Evolutionary conservation across 2,329 filamentous ascomycete species (phyloP), one percentile per base, ranked within the genome.

Genomic region (Monilinia vaccinii-corymbosi): DNA sequence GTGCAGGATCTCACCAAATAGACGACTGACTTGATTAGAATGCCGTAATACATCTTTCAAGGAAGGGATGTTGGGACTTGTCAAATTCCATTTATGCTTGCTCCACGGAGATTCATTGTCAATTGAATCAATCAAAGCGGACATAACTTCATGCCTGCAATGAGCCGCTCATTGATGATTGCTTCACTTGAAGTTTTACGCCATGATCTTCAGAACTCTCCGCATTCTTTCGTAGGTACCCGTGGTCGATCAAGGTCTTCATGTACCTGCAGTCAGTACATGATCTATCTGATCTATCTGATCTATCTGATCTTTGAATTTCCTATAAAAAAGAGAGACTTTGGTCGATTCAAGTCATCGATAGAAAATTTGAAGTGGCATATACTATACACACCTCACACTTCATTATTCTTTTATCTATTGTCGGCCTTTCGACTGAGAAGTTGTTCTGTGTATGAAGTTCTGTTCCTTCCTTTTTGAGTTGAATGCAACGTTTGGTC

Each of bases 1-100:
- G 58, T 64, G 63, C 61, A 63, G 51, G 52, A 64, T 63, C 59
- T 63, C 55, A 56, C 50, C 47, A 51, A 52, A 60, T 45, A 49
- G 47, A 47, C 44, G 58, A 60, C 52, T 61, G 55, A 46, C 58
- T 60, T 47, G 31, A 23, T 16, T 5, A 36, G 21, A 11, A 48
- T 28, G 34, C 23, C 31, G 38, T 59, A 38, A 38, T 34, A 34
- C 50, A 46, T 32, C 9, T 23, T 36, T 38, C 40, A 31, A 23
- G 32, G 45, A 32, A 38, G 45, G 36, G n/a, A 31, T 40, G 18
- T 40, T 42, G 25, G 46, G 47, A 52, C 47, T n/a, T 52, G 36
- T 52, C n/a, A 32, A 45, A 40, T 52, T 52, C 36, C n/a, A 42
- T 40, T 23, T 8, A 32, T 23, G n/a, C 13, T 44, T 23, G n/a